Base-by-base conservation (phyloP, 2,329 filamentous ascomycete species). In the Ceratocystiopsis sp. region DNA sequence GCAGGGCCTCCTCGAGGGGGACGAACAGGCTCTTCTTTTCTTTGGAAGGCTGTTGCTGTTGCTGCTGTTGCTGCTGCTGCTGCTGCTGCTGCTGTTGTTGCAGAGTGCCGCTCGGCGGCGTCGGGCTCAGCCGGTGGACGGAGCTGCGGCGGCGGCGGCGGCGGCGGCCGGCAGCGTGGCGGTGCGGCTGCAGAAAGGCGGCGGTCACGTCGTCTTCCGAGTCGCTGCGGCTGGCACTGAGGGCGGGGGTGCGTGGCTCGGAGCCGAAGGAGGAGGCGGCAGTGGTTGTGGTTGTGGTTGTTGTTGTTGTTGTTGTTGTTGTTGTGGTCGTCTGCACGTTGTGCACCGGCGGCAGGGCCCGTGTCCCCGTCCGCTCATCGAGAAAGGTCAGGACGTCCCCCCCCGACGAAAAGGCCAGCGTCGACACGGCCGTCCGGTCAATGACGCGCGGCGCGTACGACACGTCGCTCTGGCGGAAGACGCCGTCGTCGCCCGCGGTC, bases 391-490 rank as follows among this genome's bases (percentile, higher is more conserved):
- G 57, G 0, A 71, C 66, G 35, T 79, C 73, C 12, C 75, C 75
- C 6, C 59, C 60, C 0, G 75, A 61, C 0, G 74, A 78, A 46
- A 80, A 78, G 2, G 71, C 63, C 55, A 79, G 66, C 29, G 66
- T 70, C 0, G 75, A 79, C 4, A 77, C 67, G 2, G 75, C 66
- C 42, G 75, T 69, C 16, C 73, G 68, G 53, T 81, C 75, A 40
- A 80, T 69, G 15, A 73, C 67, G 50, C 73, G 73, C 3, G 71
- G 72, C 0, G 75, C 73, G 57, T 72, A 80, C 0, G 73, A 71
- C 17, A 80, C 64, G 53, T 82, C 77, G 48, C 72, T 78, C 52
- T 81, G 78, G 25, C 66, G 69, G 46, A 82, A 79, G 3, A 67
- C 55, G 0, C 73, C 73, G 49, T 80, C 76, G 19, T 65, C 66